Evolutionary conservation across 2,329 filamentous ascomycete species (phyloP).

Genomic region (Fusarium sp.): DNA sequence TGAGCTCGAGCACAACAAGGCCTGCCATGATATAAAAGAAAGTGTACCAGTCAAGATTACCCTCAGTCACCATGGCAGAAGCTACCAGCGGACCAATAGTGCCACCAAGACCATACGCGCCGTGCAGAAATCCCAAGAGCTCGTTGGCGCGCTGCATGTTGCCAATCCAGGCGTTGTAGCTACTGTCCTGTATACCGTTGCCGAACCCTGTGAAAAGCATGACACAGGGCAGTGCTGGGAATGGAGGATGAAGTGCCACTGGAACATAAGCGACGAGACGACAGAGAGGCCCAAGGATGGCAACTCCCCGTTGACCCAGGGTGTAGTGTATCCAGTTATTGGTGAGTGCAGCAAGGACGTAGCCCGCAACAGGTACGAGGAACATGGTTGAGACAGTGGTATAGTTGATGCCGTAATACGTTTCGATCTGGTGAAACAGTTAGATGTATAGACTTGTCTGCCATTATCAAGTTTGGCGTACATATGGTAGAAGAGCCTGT

Average conservation of each 20-base stretch:
- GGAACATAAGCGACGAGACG: constrained; percentile 75
- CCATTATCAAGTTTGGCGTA: constrained; percentile 44
- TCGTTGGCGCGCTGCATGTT: constrained; percentile 80
- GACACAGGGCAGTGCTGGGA: constrained; percentile 72
- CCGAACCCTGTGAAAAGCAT: constrained; percentile 77
- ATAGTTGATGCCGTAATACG: constrained; percentile 71
- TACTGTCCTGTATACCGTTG: constrained; percentile 74
- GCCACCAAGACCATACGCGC: constrained; percentile 77
- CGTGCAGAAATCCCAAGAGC: constrained; percentile 78
- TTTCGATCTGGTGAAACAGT: constrained; percentile 42
- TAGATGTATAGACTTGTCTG: neutral
- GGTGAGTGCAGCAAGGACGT: constrained; percentile 70
- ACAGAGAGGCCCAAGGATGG: constrained; percentile 70
- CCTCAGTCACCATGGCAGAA: constrained; percentile 77
- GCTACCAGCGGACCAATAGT: constrained; percentile 77
- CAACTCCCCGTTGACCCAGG: constrained; percentile 78
- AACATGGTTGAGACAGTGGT: constrained; percentile 75
- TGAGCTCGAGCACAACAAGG: constrained; percentile 67
- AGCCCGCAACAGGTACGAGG: constrained; percentile 74
- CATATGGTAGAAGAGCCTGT: constrained; percentile 62
- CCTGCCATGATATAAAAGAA: constrained; percentile 83
- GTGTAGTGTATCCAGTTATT: constrained; percentile 74
- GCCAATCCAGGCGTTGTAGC: constrained; percentile 72
- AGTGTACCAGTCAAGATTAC: constrained; percentile 72
- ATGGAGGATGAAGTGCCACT: constrained; percentile 75